Base-by-base conservation (phyloP, 139 green algal genomes). In the Bryopsis sp. region DNA sequence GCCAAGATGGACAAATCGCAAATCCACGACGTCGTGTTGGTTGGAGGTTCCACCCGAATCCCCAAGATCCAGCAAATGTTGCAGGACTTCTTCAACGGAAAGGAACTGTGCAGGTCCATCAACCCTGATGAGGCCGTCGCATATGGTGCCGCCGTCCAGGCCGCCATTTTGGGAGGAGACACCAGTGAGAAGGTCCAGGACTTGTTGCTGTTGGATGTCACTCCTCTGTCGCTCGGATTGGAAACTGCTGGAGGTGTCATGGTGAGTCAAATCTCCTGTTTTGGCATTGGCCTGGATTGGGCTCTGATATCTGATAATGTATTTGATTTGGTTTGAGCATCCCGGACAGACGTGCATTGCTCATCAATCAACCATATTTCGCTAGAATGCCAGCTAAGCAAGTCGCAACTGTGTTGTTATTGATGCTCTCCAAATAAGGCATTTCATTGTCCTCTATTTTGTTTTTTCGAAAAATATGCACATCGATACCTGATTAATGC, bases 51-150 rank as follows among this genome's bases (percentile, higher is more conserved):
- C 60, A 97, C 93, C 22, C 89, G 93, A 67, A 98, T 99, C 72
- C 94, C 94, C 77, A 97, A 98, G 85, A 90, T 99, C 67, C 94
- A 99, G 85, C 68, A 84, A 71, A 81, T 99, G 76, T 88, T 99
- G 59, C 84, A 92, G 80, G 94, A 98, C 80, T 99, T 95, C 80
- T 98, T 99, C 88, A 85, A 84, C 67, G 74, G 94, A 78, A 98
- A 98, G 89, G 94, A 98, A 84, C 88, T 99, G 38, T 95, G 89
- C 90, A 98, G 98, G 85, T 86, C 65, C 72, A 99, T 99, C 88
- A 99, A 99, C 89, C 94, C 94, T 28, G 94, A 99, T 72, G 94
- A 99, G 85, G 94, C 94, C 11, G 94, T 99, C 22, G 94, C 94
- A 3, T 99, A 99, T 76, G 94, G 94, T 39, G 94, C 94, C 19